A percentile compares a stretch with the other conserved stretches of the same genome.
phyloP scores from a whole-genome alignment of 2,329 filamentous ascomycete genomes.

The Botrytis elliptica region DNA sequence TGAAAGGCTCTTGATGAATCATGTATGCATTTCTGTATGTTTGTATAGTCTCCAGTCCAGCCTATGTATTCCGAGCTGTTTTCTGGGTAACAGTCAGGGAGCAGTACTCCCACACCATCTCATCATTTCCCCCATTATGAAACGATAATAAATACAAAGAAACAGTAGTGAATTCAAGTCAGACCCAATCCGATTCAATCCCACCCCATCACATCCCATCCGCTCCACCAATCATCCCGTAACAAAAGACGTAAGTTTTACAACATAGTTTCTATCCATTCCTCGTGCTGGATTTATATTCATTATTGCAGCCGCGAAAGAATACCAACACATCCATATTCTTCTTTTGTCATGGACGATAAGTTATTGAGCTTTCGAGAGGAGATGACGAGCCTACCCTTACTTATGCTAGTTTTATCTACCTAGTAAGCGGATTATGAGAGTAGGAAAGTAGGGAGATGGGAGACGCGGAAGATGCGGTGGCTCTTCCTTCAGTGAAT shows the following conservation, averaged over 20 bases:
- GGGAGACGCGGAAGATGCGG: no score
- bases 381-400: no score
- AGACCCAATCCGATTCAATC: fast-evolving
- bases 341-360: neutral
- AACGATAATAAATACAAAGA: neutral
- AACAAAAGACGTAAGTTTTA: fast-evolving
- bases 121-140: neutral
- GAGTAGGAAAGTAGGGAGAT: no score
- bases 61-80: neutral
- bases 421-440: neutral
- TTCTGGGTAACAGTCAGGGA: neutral
- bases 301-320: fast-evolving
- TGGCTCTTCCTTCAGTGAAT: no score
- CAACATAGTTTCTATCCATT: neutral
- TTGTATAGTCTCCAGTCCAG: neutral
- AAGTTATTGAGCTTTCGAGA: neutral
- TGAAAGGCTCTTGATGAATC: neutral
- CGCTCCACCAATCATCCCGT: fast-evolving
- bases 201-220: no score
- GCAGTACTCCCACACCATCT: fast-evolving
- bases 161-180: neutral
- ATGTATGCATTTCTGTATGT: neutral
- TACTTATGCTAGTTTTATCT: no score
- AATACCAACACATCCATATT: neutral
- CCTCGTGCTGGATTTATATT: fast-evolving